These are phyloP conservation scores for Geosmithia flava DNA, from an alignment of 2,329 filamentous ascomycete species.

Conservation along the genomic window DNA sequence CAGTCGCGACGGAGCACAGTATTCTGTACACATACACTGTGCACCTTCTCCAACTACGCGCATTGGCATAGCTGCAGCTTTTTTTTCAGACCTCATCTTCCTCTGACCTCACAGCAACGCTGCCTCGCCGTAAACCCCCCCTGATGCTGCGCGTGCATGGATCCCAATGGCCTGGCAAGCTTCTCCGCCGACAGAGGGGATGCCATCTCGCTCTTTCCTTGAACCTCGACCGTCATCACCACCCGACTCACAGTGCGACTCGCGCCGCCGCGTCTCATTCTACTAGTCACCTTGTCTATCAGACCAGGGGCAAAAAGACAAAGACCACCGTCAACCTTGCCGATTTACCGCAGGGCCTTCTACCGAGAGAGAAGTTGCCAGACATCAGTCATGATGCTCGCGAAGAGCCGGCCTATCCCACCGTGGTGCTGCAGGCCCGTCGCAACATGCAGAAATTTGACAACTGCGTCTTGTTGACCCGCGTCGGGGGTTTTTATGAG, in stretches of 20 bases:
- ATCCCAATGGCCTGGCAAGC: not conserved
- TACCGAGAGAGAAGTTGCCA: constrained; percentile 15
- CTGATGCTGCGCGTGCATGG: not conserved
- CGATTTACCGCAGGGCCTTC: constrained; percentile 43
- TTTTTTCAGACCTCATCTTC: not conserved
- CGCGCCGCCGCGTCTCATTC: too few relatives aligned
- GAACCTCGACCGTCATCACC: not conserved
- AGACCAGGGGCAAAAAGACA: constrained; percentile 38
- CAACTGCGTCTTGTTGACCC: constrained; percentile 82
- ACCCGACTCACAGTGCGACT: not conserved
- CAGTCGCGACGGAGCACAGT: not conserved
- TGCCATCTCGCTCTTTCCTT: not conserved
- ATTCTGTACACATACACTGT: not conserved
- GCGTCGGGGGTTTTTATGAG: constrained; percentile 95
- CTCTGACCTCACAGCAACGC: not conserved
- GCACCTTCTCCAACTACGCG: not conserved
- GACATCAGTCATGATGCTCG: constrained; percentile 28
- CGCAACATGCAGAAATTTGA: constrained; percentile 85
- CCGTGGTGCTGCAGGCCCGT: constrained; percentile 76
- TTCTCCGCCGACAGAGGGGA: not conserved
- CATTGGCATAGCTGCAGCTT: not conserved
- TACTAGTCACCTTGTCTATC: constrained; percentile 5
- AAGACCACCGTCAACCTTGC: constrained; percentile 39
- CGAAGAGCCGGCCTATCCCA: constrained; percentile 54
- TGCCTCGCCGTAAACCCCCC: not conserved